Conservation (phyloP, 805 yeast species). For the Saccharomycopsis amapae region DNA sequence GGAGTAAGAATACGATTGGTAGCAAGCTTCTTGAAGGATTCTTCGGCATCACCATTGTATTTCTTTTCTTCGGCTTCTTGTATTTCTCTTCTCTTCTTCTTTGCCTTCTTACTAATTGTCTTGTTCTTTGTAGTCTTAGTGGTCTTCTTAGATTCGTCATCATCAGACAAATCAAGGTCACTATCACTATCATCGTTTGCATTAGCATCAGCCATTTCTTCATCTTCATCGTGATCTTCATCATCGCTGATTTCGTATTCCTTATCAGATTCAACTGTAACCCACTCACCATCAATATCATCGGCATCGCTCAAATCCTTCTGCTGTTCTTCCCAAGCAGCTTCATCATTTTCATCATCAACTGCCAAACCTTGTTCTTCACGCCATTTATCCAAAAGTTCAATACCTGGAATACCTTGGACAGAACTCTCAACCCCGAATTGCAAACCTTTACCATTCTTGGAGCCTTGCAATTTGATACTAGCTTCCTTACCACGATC, state of each 20-base stretch:
- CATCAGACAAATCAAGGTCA: slow-evolving; percentile 21
- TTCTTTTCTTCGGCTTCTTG: slow-evolving; percentile 28
- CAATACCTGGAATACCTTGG: slow-evolving; percentile 86
- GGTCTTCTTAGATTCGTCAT: slow-evolving; percentile 9
- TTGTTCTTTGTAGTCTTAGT: slow-evolving; percentile 9
- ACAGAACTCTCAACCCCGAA: slow-evolving; percentile 68
- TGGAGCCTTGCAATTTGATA: slow-evolving; percentile 62
- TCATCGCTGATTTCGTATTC: slow-evolving; percentile 52
- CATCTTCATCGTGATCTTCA: slow-evolving; percentile 39
- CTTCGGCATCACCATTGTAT: slow-evolving; percentile 33
- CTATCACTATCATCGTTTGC: slow-evolving; percentile 38
- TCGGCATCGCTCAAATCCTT: slow-evolving; percentile 42
- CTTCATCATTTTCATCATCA: slow-evolving; percentile 55
- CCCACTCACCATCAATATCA: slow-evolving; percentile 89
- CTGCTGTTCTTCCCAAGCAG: slow-evolving; percentile 45
- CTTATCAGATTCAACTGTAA: slow-evolving; percentile 73
- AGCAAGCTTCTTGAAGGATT: slow-evolving; percentile 51
- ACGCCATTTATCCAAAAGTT: slow-evolving; percentile 83
- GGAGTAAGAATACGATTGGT: slow-evolving; percentile 86
- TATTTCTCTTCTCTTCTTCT: slow-evolving; percentile 24
- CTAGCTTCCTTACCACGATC: slow-evolving; percentile 93
- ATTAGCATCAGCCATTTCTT: slow-evolving; percentile 29
- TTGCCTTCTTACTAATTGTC: slow-evolving; percentile 22
- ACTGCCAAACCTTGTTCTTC: slow-evolving; percentile 47
- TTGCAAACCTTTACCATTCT: slow-evolving; percentile 34